Evolutionary conservation across 2,329 filamentous ascomycete species (phyloP), one percentile per base, ranked within the genome.

Genomic region (Hypoxylon sp.): DNA sequence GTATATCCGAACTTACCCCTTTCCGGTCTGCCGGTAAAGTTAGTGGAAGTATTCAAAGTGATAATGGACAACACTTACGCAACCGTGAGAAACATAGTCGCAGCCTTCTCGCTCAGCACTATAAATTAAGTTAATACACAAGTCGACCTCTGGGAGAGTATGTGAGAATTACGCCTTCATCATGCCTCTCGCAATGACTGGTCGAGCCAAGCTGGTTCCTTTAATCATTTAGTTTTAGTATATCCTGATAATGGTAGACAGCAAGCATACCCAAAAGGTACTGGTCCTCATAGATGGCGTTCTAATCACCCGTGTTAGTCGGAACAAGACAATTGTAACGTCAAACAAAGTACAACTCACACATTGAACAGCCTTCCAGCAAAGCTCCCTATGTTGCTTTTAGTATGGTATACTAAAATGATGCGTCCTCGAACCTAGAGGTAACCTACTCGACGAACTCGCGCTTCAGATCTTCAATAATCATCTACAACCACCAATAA

Each of bases 201-300:
- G 90, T 62, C 90, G 87, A 69, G 90, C 90, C 66, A 93, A 84
- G 46, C 83, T 84, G 60, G 88, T 90, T 67, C 88, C 87, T 68
- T 80, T 75, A 45, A 82, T 79, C 21, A 64, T 64, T 45, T 73
- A 67, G 48, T 62, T 28, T 55, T 65, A 30, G 41, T 67, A 60
- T 25, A 63, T 89, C 83, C 93, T 19, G 3, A 21, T 19, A 43
- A 43, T 43, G 5, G 38, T 19, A 19, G 9, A 43, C 19, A 2
- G 19, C 3, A 21, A 43, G 7, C 38, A 43, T 43, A 43, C 38
- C 38, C 7, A 43, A 43, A 43, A 43, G 38, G 38, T 43, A 43
- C 5, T 43, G 85, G 79, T 96, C 87, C 69, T 84, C 81, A 71
- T 89, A 84, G 70, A 86, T 79, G 79, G 90, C 87, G 38, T 43